Evolutionary conservation across 352 stramenopile species (phyloP), one percentile per base, ranked within the genome.

Genomic region (Phytopythium litorale): DNA sequence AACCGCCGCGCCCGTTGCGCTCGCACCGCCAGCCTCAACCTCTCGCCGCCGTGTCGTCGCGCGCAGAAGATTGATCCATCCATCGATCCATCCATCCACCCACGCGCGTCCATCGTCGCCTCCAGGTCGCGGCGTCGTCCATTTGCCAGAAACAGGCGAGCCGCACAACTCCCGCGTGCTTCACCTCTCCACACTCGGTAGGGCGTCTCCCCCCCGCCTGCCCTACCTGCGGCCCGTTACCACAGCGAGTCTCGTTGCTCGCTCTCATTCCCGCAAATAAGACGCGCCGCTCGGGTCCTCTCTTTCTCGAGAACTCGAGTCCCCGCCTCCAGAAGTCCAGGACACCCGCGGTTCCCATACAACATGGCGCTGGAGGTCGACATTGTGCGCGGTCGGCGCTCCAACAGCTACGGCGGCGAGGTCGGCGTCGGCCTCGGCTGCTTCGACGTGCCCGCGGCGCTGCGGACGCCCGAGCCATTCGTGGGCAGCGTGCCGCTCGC

Each of bases 401-500:
- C 56, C 43, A 62, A 55, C 42, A 56, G 43, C 32, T 53, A 55
- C 4, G 56, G 56, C 56, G 30, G 30, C 42, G 45, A 33, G 5
- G 19, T 13, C 15, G 42, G 38, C 28, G 40, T 52, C 13, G 38
- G 64, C 32, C 25, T 70, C 61, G n/a, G 56, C 67, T 21, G 43
- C 73, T 46, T 70, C 66, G 12, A 51, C 59, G 13, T 51, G 56
- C 11, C 45, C 59, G 19, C 19, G 64, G n/a, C 43, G 60, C 42
- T 49, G 55, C 42, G 33, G 11, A 23, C 21, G 13, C n/a, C 32
- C 13, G 38, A 52, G 21, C 19, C 33, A 19, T 45, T 43, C 21
- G 56, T 33, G 16, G 28, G 50, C 58, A 65, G 62, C 38, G 60
- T 67, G n/a, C 71, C 71, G 35, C 56, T 62, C 25, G 54, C 71